phyloP scores from a whole-genome alignment of 352 stramenopile genomes.

The Thalassiosira livingstoniorum region DNA sequence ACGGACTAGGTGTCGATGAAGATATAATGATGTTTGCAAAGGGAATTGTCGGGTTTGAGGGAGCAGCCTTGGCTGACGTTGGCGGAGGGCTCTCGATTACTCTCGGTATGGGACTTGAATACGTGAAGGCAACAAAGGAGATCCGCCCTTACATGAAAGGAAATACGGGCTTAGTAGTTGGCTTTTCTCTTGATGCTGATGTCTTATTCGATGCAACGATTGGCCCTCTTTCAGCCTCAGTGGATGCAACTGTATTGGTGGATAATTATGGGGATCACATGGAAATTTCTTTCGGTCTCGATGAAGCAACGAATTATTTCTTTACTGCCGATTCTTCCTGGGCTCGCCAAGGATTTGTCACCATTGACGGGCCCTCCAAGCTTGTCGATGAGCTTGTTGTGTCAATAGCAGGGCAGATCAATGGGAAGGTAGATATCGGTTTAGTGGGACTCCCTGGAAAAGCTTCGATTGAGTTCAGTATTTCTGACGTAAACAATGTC shows the following conservation, averaged over 20 bases:
- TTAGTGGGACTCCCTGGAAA: slow-evolving; percentile 14
- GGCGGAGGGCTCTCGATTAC: slow-evolving; percentile 31
- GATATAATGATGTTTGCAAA: slow-evolving; percentile 34
- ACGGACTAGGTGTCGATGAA: slow-evolving; percentile 33
- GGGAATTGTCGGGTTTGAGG: slow-evolving; percentile 29
- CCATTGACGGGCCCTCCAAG: background rate
- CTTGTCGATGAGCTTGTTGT: slow-evolving; percentile 32
- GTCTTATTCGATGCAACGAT: slow-evolving; percentile 39
- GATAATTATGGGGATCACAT: slow-evolving; percentile 37
- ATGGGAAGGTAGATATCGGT: slow-evolving; percentile 5
- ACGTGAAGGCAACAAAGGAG: slow-evolving; percentile 16
- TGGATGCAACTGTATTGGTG: slow-evolving; percentile 27
- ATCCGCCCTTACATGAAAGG: slow-evolving; percentile 53
- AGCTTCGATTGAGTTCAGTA: slow-evolving; percentile 18
- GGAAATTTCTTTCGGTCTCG: slow-evolving; percentile 37
- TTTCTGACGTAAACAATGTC: slow-evolving; percentile 14
- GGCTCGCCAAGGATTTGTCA: slow-evolving; percentile 19
- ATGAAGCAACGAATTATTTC: slow-evolving; percentile 51
- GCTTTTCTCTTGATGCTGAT: slow-evolving; percentile 27
- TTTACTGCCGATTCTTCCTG: slow-evolving; percentile 13
- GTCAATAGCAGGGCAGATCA: slow-evolving; percentile 26
- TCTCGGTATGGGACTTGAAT: slow-evolving; percentile 45
- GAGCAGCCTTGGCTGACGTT: slow-evolving; percentile 18
- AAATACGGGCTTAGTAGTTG: slow-evolving; percentile 36
- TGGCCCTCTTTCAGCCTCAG: slow-evolving; percentile 38